Base-by-base conservation (phyloP, 2,329 filamentous ascomycete species). In the Fusarium tricinctum region DNA sequence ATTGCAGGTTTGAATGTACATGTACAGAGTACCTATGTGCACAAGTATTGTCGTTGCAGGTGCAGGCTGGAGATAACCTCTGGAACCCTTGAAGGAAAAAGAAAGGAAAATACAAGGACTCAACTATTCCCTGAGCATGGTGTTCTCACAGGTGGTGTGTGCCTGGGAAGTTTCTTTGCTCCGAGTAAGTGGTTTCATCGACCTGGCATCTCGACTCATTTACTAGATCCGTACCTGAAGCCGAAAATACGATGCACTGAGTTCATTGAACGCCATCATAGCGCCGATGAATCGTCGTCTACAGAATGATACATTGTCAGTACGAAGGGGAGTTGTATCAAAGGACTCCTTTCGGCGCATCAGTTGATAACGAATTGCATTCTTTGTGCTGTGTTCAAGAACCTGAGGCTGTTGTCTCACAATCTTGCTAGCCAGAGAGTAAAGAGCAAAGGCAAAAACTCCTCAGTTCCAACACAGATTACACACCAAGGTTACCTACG, bases 71-170 rank as follows among this genome's bases (percentile, higher is more conserved):
- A 65, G 54, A 60, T 60, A 51, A 53, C 43, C 57, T 48, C 54
- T 69, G 46, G 43, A 54, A 47, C 44, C 40, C 48, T 33, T 12
- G 23, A 17, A 32, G 26, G 44, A 38, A 51, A 38, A 47, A 45
- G 20, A 40, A 54, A 55, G 43, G 26, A 40, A 40, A 54, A 30
- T 33, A 20, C 20, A 51, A 46, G 33, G 66, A 69, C 52, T 63
- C 23, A 48, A 44, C 48, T 52, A 66, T 51, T 58, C 49, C 45
- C 43, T 53, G 35, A 40, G 42, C 51, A 33, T 19, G 42, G 42
- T 45, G 39, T 47, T 63, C 40, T 45, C n/a, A 58, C 57, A 66
- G 61, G 66, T 45, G 52, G 62, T 49, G 47, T 51, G 38, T 51
- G 28, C 40, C 53, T 55, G 38, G 54, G 40, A 69, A 54, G 60